Evolutionary conservation across 306 rosid species (phyloP), one percentile per base, ranked within the genome.

Genomic region (Ormosia emarginata): DNA sequence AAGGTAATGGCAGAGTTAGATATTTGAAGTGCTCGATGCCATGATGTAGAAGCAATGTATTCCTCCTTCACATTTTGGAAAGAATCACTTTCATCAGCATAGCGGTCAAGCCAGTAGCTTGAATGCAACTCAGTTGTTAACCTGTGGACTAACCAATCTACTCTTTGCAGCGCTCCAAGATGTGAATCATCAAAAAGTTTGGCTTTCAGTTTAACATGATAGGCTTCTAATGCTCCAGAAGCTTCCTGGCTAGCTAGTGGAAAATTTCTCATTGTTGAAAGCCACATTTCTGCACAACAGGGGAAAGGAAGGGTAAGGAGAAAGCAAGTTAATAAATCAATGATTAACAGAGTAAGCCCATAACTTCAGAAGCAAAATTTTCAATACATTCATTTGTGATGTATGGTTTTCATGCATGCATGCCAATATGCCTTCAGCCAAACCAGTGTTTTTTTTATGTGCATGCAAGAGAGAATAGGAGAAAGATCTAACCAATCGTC

Each of bases 121-220:
- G 97, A 95, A 89, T 93, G 98, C 84, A 95, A 85, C 80, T 95
- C 97, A 4, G 95, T 93, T 52, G 98, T 95, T 72, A 94, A 81
- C 91, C 91, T 94, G 90, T 94, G 97, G 58, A 91, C 98, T 66
- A 91, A 86, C 97, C 97, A 93, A 82, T 95, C 98, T 13, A 93
- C 97, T 86, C 98, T 90, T 86, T 89, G 95, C 41, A 93, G 86
- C 4, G 98, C 98, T 81, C 98, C 95, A 32, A 95, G 94, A 89
- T 95, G 97, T 1, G 98, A 89, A 89, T 95, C 97, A 56, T 95
- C 97, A 58, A 95, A 95, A 75, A 95, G 90, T 83, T 91, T 93
- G 71, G 90, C 90, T 81, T 95, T 95, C 84, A 95, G 86, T 78
- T 93, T 93, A 83, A 93, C 88, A 73, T 93, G 97, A 80, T 93